Base-by-base conservation (phyloP, 2,329 filamentous ascomycete genomes). In the Fusarium irregulare region DNA sequence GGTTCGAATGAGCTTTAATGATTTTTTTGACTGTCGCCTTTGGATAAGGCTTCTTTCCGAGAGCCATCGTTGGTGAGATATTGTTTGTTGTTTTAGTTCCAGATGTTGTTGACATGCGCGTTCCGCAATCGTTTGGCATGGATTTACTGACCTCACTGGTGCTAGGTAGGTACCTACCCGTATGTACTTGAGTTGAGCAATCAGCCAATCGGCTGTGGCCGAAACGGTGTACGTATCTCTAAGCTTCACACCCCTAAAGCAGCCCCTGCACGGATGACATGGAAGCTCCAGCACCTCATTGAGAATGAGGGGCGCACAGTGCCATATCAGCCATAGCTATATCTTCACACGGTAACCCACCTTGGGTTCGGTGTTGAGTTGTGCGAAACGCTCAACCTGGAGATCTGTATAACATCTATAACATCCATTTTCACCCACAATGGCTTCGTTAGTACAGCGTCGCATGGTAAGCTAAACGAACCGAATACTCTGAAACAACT, bases 11-110 rank as follows among this genome's bases (percentile, higher is more conserved):
- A 20, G 93, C 93, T 81, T 97, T 97, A 76, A 97, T 86, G 64
- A 97, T 95, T 80, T 94, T 94, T 80, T 94, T 96, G 74, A 97
- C 85, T 0, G 93, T 96, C 20, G 89, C 90, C 68, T 94, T 90
- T 13, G 94, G 94, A 76, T 97, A 97, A 16, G 93, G 84, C 73
- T 93, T 95, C 76, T 91, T 90, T 23, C 88, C 85, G 14, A 79
- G 73, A 6, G 77, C 78, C 79, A 81, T 81, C 41, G 60, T 66
- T 48, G 64, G 40, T 56, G 30, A 30, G 41, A 37, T 60, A 23
- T 20, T 55, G 21, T n/a, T 70, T 28, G 61, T 63, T 27, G 65
- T 60, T 48, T 69, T 69, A 54, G 55, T 42, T 46, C 50, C 54
- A 58, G 51, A 55, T 72, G 71, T 75, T 73, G 71, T 75, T 73